A percentile compares a stretch with the other conserved stretches of the same genome.
Conservation (phyloP, 371 early-diverging fungal genomes). For the Amoeboaphelidium protococcarum region DNA sequence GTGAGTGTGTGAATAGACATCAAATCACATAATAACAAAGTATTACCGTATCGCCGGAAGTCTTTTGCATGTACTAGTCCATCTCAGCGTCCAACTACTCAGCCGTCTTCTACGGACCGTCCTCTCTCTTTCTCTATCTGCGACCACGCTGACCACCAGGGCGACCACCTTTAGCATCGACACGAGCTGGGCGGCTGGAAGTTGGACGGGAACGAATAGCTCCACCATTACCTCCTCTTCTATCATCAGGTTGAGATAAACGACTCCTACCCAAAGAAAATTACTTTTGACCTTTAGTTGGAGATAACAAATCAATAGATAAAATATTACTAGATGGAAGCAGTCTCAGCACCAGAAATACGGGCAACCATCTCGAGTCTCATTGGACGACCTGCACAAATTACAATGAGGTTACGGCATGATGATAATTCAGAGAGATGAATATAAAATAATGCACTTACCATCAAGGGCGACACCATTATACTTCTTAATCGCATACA, state of each 20-base stretch:
- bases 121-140: constrained; percentile 5
- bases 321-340: constrained; percentile 4
- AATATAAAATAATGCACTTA: constrained; percentile 5
- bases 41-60: too few species aligned
- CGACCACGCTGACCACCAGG: constrained; percentile 6
- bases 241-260: constrained; percentile 6
- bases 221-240: constrained; percentile 10
- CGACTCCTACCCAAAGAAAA: constrained; percentile 12
- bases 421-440: not conserved
- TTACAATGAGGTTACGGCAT: not conserved
- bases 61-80: constrained; percentile 29
- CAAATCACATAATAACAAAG: too few species aligned
- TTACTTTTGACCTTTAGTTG: constrained; percentile 9
- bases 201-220: too few species aligned
- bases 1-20: too few species aligned
- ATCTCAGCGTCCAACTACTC: constrained; percentile 44
- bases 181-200: too few species aligned
- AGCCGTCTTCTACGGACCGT: constrained; percentile 16
- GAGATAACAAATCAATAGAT: constrained; percentile 6
- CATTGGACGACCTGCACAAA: constrained; percentile 27
- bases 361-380: constrained; percentile 32
- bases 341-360: constrained; percentile 19
- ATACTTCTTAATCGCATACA: constrained; percentile 27
- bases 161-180: constrained; percentile 7
- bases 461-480: constrained; percentile 38